Evolutionary conservation across 257 asterid species (phyloP).

Genomic region (Solanum phureja): DNA sequence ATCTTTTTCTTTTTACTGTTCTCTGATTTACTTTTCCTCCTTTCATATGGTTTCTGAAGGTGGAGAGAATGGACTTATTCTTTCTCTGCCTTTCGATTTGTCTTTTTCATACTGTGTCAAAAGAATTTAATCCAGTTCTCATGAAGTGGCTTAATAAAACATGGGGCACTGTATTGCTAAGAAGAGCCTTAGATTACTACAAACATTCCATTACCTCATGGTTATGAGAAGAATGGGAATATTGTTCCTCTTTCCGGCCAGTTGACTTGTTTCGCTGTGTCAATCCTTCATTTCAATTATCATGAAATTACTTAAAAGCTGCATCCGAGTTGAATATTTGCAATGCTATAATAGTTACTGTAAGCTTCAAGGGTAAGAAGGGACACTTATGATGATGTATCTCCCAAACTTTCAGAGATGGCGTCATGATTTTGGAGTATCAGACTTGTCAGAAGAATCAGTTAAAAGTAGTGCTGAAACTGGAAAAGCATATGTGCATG

Average conservation of each 20-base stretch:
- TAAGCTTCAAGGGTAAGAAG: background rate
- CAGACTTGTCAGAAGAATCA: slow-evolving; percentile 64
- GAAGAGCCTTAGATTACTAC: background rate
- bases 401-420: slow-evolving; percentile 40
- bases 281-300: background rate
- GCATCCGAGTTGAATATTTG: background rate
- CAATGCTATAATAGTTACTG: background rate
- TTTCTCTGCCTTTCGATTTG: background rate
- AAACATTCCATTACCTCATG: background rate
- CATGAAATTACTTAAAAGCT: background rate
- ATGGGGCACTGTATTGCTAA: background rate
- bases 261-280: background rate
- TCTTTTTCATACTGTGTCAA: background rate
- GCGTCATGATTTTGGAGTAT: slow-evolving; percentile 68
- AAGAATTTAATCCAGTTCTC: background rate
- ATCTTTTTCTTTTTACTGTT: background rate
- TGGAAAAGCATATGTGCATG: slow-evolving; percentile 73
- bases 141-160: background rate
- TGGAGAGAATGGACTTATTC: background rate
- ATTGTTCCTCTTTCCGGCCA: background rate
- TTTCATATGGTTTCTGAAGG: background rate
- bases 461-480: slow-evolving; percentile 40
- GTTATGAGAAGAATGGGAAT: background rate
- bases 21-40: background rate
- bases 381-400: background rate